Base-by-base conservation (phyloP, 1,284 basidiomycete genomes). In the Lentinus polychrous region DNA sequence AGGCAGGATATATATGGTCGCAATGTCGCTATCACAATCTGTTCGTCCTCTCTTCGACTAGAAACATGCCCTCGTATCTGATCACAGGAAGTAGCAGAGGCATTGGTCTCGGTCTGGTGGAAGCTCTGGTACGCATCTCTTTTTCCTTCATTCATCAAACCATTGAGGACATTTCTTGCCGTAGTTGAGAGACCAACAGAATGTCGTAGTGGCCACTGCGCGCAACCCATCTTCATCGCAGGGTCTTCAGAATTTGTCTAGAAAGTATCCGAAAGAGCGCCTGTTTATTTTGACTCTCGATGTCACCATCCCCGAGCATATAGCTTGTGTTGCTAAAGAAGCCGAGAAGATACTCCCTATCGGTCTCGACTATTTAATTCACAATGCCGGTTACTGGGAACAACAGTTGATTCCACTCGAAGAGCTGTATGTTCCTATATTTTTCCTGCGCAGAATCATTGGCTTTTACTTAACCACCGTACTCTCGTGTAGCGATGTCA, bases 151-250 rank as follows among this genome's bases (percentile, higher is more conserved):
- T 34, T n/a, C 33, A n/a, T 34, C n/a, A n/a, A 34, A 34, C n/a
- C 33, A 8, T 8, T n/a, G 33, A 39, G 27, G 5, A 36, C 14
- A 10, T 20, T 22, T 10, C 20, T 33, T n/a, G 35, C 11, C 18
- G 5, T 24, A 52, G 50, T 37, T 52, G 5, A 20, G 45, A 24
- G 47, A 48, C 39, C 39, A 40, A 5, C 8, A 36, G 2, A 52
- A 45, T 31, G 22, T 33, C n/a, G 47, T 52, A 8, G 17, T 52
- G 2, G 36, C 50, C 23, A 43, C 42, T 36, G 46, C 50, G 11
- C 50, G 47, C 1, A 38, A 49, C 32, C 43, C 38, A 2, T 7
- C 15, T 17, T 18, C 20, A 4, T 44, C 50, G 3, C 35, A 18
- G 12, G 47, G 42, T 18, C 43, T 52, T 22, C 49, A 46, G 33